phyloP scores from a whole-genome alignment of 2,329 filamentous ascomycete species.

The Aspergillus amoenus region DNA sequence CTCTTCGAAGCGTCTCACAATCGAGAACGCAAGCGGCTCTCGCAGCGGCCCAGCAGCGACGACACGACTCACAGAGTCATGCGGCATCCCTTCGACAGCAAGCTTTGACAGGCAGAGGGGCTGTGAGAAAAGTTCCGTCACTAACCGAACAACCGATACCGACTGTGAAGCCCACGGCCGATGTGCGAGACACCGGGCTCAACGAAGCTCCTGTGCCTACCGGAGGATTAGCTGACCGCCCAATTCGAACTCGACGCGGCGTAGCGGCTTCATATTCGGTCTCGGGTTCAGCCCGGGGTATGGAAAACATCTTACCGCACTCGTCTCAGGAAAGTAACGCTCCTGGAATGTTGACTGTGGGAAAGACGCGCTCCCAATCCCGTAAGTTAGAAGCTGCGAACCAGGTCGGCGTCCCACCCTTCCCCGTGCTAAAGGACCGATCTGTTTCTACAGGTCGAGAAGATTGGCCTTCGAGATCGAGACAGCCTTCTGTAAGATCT shows the following conservation, averaged over 20 bases:
- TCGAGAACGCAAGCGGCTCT: slow-evolving; percentile 41
- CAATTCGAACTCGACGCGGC: slow-evolving; percentile 38
- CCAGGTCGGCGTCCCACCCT: slow-evolving; percentile 18
- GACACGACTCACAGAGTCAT: slow-evolving; percentile 45
- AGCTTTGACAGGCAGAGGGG: slow-evolving; percentile 34
- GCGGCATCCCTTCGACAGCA: slow-evolving; percentile 49
- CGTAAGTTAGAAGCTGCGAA: slow-evolving; percentile 34
- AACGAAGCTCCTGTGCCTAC: slow-evolving; percentile 19
- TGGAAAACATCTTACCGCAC: slow-evolving; percentile 27
- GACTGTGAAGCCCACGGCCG: slow-evolving; percentile 16
- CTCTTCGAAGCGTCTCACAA: slow-evolving; percentile 27
- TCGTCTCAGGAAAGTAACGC: slow-evolving; percentile 34
- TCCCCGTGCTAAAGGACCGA: slow-evolving; percentile 21
- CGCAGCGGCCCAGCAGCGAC: slow-evolving; percentile 40
- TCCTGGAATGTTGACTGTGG: slow-evolving; percentile 35
- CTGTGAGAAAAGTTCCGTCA: slow-evolving; percentile 28
- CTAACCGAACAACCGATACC: slow-evolving; percentile 24
- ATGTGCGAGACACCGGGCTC: slow-evolving; percentile 18
- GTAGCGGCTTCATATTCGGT: slow-evolving; percentile 35
- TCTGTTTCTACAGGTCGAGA: slow-evolving; percentile 22
- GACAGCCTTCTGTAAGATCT: slow-evolving; percentile 15
- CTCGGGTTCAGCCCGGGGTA: slow-evolving; percentile 32
- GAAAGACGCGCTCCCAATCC: slow-evolving; percentile 45
- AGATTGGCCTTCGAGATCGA: slow-evolving; percentile 13
- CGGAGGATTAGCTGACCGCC: slow-evolving; percentile 40